Conservation (phyloP, 129 eudicot species). For the Solidago caesia region DNA sequence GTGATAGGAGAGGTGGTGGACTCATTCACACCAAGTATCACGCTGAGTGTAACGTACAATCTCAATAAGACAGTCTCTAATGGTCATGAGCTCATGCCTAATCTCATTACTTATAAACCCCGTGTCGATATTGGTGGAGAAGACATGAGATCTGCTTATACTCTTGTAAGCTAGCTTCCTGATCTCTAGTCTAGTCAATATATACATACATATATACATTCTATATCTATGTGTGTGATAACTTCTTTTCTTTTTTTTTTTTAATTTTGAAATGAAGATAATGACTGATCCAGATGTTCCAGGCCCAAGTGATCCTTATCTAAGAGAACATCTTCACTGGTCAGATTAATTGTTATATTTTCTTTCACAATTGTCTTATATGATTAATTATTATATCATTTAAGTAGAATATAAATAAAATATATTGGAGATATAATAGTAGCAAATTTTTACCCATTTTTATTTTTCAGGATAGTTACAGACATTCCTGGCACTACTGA, state of each 20-base stretch:
- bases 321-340: slow-evolving; percentile 78
- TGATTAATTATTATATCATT: neutral
- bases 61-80: slow-evolving; percentile 64
- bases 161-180: slow-evolving; percentile 52
- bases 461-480: slow-evolving; percentile 72
- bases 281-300: slow-evolving; percentile 73
- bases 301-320: slow-evolving; percentile 72
- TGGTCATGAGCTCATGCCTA: slow-evolving; percentile 95
- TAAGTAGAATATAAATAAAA: neutral
- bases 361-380: neutral
- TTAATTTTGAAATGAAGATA: slow-evolving; percentile 38
- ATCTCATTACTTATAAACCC: slow-evolving; percentile 51
- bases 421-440: neutral
- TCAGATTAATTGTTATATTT: slow-evolving; percentile 22
- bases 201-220: neutral
- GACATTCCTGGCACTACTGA: slow-evolving; percentile 97
- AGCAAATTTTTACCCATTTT: slow-evolving; percentile 10
- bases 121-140: slow-evolving; percentile 90
- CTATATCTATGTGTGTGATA: neutral
- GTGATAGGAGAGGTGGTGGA: slow-evolving; percentile 93
- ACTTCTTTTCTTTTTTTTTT: neutral
- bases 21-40: slow-evolving; percentile 68
- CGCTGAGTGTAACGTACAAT: slow-evolving; percentile 62
- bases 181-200: neutral
- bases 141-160: slow-evolving; percentile 85